Evolutionary conservation across 805 yeast genomes (phyloP), one percentile per base, ranked within the genome.

Genomic region (Metschnikowia henanensis): DNA sequence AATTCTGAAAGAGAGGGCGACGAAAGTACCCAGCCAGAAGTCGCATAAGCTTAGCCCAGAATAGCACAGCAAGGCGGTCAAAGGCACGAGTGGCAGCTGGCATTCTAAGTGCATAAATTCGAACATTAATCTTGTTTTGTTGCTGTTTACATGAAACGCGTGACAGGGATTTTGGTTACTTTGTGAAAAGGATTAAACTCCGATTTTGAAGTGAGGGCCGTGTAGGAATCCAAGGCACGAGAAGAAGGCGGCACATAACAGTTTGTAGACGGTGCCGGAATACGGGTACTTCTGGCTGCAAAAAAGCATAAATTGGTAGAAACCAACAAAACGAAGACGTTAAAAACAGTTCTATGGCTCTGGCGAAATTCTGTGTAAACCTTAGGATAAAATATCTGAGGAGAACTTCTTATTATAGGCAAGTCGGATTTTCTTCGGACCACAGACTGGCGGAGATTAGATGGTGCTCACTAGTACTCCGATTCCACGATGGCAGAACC

Each of bases 41-140:
- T 33, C 16, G 7, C 34, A 3, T 37, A 35, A 35, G 15, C 22
- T 4, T 35, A 37, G 16, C 16, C n/a, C 21, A 17, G 17, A 4
- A 30, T n/a, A 6, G 12, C 26, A 21, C 19, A 30, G 16, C 35
- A 37, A 16, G 41, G 41, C n/a, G 18, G 29, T 2, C 18, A 26
- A 25, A 30, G 41, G 41, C 30, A 25, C 8, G 30, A n/a, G 21
- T 37, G 41, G 41, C 18, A 30, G 29, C 41, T 35, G 13, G 35
- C 35, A 5, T 37, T 35, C 5, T 37, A 35, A 16, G 41, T 37
- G 15, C 35, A 37, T 5, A 12, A 9, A 8, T 28, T 30, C 36
- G 23, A 33, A 8, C n/a, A 28, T 28, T 7, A n/a, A 8, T 13
- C n/a, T 7, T 2, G 4, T 12, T 15, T 15, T 12, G 16, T 28